Evolutionary conservation across 1,284 basidiomycete genomes (phyloP).

Genomic region (Ustilago cynodontis): DNA sequence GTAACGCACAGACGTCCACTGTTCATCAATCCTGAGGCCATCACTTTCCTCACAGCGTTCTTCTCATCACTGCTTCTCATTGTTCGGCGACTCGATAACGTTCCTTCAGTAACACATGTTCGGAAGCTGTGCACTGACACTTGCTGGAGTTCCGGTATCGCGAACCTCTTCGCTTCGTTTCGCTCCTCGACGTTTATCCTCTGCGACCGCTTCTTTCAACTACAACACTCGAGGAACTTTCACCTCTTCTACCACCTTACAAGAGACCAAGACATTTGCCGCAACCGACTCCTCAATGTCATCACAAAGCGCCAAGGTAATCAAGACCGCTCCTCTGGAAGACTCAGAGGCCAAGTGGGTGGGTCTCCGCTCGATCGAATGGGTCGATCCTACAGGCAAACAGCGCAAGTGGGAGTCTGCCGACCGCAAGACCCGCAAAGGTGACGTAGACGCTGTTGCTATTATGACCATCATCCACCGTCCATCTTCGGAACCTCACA

Average conservation of each 20-base stretch:
- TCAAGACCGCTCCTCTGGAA: conserved; percentile 45
- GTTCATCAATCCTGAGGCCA: conserved; percentile 18
- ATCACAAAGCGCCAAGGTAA: conserved; percentile 46
- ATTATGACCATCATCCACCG: conserved; percentile 66
- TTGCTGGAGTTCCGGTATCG: conserved; percentile 22
- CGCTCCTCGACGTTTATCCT: neutral
- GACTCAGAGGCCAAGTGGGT: conserved; percentile 67
- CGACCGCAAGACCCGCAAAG: conserved; percentile 64
- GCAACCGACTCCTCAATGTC: conserved; percentile 37
- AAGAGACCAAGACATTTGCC: conserved; percentile 9
- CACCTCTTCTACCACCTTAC: neutral
- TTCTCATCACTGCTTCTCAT: neutral
- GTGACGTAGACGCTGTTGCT: conserved; percentile 68
- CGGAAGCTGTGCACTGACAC: conserved; percentile 8
- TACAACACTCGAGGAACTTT: conserved; percentile 6
- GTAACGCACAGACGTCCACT: conserved; percentile 28
- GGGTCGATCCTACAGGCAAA: conserved; percentile 65
- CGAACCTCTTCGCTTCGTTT: neutral
- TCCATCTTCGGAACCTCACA: conserved; percentile 52
- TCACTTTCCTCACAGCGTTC: conserved; percentile 2
- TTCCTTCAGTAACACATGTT: conserved; percentile 15
- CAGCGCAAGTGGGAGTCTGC: conserved; percentile 68
- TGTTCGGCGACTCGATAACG: neutral
- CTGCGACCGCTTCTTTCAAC: neutral
- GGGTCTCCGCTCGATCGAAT: conserved; percentile 62